Conservation (phyloP, 2,329 filamentous ascomycete genomes). For the Cercospora sesami region DNA sequence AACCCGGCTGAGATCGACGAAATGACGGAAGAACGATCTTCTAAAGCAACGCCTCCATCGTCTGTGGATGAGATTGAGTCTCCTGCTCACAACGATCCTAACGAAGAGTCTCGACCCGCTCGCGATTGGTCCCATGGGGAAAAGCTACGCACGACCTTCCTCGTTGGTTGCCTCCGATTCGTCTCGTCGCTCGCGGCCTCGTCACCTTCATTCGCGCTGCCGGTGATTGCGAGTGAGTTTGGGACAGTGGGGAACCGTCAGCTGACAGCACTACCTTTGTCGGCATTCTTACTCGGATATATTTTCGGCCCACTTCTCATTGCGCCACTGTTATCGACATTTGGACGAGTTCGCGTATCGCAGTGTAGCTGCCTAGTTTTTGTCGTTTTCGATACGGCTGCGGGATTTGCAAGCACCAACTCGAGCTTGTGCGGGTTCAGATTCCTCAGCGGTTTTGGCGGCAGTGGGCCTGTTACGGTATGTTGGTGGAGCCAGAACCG, state of each 20-base stretch:
- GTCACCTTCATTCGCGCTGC: constrained; percentile 37
- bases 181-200: constrained; percentile 52
- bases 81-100: not conserved
- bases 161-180: constrained; percentile 46
- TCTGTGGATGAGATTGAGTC: not conserved
- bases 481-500: not conserved
- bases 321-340: constrained; percentile 42
- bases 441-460: constrained; percentile 37
- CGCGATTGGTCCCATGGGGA: not conserved
- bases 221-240: constrained; percentile 32
- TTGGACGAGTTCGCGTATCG: constrained; percentile 35
- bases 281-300: constrained; percentile 60
- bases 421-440: constrained; percentile 34
- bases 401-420: constrained; percentile 33
- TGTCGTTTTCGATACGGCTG: constrained; percentile 36
- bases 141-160: constrained; percentile 8
- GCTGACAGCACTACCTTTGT: constrained; percentile 40
- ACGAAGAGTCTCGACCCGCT: not conserved
- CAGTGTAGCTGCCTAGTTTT: constrained; percentile 36
- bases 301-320: constrained; percentile 47
- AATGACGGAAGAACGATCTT: no score
- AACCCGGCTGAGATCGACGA: no score
- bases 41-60: no score
- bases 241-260: constrained; percentile 28
- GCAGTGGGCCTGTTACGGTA: constrained; percentile 34